Percentiles rank a stretch among this genome's conserved stretches.
Conservation (phyloP, 805 yeast species). For the Candida ipomoeae region DNA sequence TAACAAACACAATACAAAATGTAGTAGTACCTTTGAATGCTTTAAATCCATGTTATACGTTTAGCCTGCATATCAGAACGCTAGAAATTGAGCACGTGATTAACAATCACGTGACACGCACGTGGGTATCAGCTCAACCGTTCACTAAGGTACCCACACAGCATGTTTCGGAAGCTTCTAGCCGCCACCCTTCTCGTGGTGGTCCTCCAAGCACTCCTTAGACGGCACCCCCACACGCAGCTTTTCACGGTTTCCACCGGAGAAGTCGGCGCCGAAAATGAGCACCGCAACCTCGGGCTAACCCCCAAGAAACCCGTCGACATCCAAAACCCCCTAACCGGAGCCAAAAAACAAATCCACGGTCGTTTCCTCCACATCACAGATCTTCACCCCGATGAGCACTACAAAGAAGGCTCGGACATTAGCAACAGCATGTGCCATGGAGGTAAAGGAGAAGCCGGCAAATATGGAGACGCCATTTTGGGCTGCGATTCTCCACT, state of each 20-base stretch:
- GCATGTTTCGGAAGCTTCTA: conserved; percentile 3
- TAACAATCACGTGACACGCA: background rate
- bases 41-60: too few relatives aligned
- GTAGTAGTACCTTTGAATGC: too few relatives aligned
- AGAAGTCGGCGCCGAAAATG: background rate
- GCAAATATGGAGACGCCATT: conserved; percentile 70
- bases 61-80: too few relatives aligned
- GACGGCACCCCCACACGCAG: background rate
- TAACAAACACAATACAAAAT: too few relatives aligned
- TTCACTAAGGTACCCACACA: background rate
- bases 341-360: conserved; percentile 38
- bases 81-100: too few relatives aligned
- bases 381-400: conserved; percentile 81
- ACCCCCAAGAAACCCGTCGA: conserved; percentile 30
- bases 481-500: conserved; percentile 77
- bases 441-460: conserved; percentile 49
- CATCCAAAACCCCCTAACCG: conserved; percentile 18
- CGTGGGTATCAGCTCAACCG: too few relatives aligned
- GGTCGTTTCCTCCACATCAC: conserved; percentile 85
- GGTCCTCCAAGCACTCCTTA: background rate
- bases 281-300: conserved; percentile 24
- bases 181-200: conserved; percentile 1
- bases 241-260: background rate
- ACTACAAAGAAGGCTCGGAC: conserved; percentile 50
- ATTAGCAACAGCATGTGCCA: conserved; percentile 54